Percentiles rank a stretch among this genome's conserved stretches.
phyloP scores from a whole-genome alignment of 176 grass and related monocot genomes.

The Puccinellia tenuiflora region DNA sequence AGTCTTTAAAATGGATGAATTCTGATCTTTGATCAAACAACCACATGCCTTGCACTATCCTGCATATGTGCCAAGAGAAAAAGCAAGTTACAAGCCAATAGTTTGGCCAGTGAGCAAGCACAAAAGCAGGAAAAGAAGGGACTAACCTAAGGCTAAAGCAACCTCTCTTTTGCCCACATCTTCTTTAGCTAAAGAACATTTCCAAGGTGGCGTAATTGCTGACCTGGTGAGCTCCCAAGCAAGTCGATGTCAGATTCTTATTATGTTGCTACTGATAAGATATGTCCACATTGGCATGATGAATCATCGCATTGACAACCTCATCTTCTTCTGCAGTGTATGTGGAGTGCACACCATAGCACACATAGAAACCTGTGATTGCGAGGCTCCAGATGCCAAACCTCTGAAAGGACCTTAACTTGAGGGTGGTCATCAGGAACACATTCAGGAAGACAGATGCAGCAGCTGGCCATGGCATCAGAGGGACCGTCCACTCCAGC shows the following conservation, averaged over 20 bases:
- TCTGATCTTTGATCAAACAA: constrained; percentile 4
- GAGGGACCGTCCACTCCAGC: constrained; percentile 57
- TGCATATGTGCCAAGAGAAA: constrained; percentile 26
- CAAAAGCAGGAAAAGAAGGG: constrained; percentile 29
- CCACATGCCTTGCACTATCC: constrained; percentile 13
- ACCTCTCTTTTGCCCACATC: constrained; percentile 14
- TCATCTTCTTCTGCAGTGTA: constrained; percentile 81
- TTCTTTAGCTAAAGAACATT: constrained; percentile 20
- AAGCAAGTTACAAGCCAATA: constrained; percentile 28
- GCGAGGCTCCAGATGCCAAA: constrained; percentile 63
- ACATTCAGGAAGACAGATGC: constrained; percentile 81
- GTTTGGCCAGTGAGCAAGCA: constrained; percentile 36
- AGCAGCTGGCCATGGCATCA: constrained; percentile 97
- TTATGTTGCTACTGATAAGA: constrained; percentile 29
- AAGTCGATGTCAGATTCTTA: background rate
- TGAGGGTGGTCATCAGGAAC: constrained; percentile 77
- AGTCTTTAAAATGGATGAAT: constrained; percentile 1
- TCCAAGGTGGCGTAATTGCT: constrained; percentile 1
- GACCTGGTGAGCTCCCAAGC: background rate
- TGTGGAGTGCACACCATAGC: constrained; percentile 87
- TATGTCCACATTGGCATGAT: constrained; percentile 32
- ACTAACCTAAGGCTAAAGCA: constrained; percentile 34
- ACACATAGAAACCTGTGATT: constrained; percentile 54
- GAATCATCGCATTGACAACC: constrained; percentile 33
- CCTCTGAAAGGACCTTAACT: constrained; percentile 60